Evolutionary conservation across 2,329 filamentous ascomycete genomes (phyloP).

Genomic region (Cercospora sp.): DNA sequence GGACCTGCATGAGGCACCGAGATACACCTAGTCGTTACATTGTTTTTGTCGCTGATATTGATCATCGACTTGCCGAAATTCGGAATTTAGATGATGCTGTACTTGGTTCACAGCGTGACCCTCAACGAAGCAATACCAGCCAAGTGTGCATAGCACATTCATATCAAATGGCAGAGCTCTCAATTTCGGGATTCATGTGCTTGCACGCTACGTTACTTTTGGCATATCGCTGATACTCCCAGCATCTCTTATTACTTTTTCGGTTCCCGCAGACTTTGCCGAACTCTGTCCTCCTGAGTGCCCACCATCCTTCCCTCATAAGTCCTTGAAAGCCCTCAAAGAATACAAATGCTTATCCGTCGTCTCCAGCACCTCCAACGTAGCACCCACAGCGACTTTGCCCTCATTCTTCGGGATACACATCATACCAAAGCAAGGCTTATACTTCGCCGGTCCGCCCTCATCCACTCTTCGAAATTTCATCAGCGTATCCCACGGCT

Average conservation of each 20-base stretch:
- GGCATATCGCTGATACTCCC: not conserved
- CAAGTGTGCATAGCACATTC: not conserved
- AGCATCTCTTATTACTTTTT: not conserved
- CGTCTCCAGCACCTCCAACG: conserved; percentile 58
- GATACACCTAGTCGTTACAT: not conserved
- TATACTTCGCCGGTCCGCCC: conserved; percentile 61
- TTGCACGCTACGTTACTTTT: not conserved
- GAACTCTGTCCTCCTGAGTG: no score
- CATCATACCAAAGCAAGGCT: conserved; percentile 68
- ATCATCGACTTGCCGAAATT: not conserved
- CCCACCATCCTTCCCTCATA: conserved; percentile 27
- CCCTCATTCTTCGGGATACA: conserved; percentile 60
- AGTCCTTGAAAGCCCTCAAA: conserved; percentile 36
- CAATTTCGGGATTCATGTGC: not conserved
- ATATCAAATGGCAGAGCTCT: not conserved
- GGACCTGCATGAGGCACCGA: not conserved
- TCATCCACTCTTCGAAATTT: conserved; percentile 61
- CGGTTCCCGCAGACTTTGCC: not conserved
- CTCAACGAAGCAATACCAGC: not conserved
- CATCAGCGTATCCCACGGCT: conserved; percentile 65
- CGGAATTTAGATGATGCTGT: not conserved
- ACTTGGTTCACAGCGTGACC: not conserved
- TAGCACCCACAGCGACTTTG: conserved; percentile 58
- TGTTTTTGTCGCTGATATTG: not conserved
- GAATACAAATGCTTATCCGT: conserved; percentile 59